phyloP scores from a whole-genome alignment of 2,329 filamentous ascomycete species.

The Penicillium sp. region DNA sequence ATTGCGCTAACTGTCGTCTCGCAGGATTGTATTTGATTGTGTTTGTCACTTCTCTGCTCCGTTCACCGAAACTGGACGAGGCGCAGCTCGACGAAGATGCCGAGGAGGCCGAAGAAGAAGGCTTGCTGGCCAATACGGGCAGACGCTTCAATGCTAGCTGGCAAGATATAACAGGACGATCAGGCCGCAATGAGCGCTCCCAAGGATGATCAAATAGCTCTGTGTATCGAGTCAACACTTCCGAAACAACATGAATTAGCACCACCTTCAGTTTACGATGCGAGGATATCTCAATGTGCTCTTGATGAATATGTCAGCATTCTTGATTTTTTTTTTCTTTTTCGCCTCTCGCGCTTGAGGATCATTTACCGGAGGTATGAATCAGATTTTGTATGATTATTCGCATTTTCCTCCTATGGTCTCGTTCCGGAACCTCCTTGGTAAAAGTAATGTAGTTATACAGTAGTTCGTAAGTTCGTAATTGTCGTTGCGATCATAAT shows the following conservation, averaged over 20 bases:
- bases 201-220: neutral
- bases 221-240: no score
- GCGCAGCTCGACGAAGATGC: conserved; percentile 83
- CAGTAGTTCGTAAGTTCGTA: conserved; percentile 6
- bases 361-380: neutral
- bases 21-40: conserved; percentile 75
- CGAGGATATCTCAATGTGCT: neutral
- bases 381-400: neutral
- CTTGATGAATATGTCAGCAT: neutral
- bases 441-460: neutral
- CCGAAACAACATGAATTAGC: no score
- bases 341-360: neutral
- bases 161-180: conserved; percentile 76
- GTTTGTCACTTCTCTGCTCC: conserved; percentile 76
- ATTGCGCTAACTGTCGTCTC: neutral
- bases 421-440: neutral
- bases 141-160: conserved; percentile 82
- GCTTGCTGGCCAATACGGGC: conserved; percentile 79
- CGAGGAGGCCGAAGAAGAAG: conserved; percentile 91
- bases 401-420: neutral
- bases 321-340: neutral
- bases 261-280: no score
- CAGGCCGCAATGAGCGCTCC: conserved; percentile 24
- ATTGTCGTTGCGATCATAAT: neutral
- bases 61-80: conserved; percentile 74